phyloP scores from a whole-genome alignment of 129 eudicot species.

The Ambrosia artemisiifolia region DNA sequence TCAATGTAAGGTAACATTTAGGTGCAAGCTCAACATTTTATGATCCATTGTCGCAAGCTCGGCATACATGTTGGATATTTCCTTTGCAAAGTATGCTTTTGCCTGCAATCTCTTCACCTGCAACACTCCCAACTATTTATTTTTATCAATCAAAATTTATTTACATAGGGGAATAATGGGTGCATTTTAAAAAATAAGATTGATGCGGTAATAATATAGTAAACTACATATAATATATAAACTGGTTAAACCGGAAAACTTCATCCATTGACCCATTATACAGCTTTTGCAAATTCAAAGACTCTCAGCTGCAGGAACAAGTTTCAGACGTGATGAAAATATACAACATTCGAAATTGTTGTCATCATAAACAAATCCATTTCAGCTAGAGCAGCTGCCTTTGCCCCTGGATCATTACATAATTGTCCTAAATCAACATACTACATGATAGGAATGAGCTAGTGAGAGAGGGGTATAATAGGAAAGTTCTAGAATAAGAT shows the following conservation, averaged over 20 bases:
- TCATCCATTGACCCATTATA: neutral
- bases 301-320: conserved; percentile 62
- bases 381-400: conserved; percentile 82
- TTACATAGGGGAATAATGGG: neutral
- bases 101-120: conserved; percentile 97
- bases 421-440: conserved; percentile 64
- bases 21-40: conserved; percentile 26
- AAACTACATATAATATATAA: neutral
- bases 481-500: too few relatives aligned
- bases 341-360: neutral
- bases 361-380: conserved; percentile 22
- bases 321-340: neutral
- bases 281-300: conserved; percentile 83
- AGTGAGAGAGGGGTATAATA: too few relatives aligned
- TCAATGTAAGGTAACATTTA: neutral
- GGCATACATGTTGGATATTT: conserved; percentile 73
- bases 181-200: too few relatives aligned
- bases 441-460: too few relatives aligned
- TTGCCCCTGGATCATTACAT: conserved; percentile 78
- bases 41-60: conserved; percentile 59
- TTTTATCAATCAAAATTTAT: neutral
- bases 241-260: neutral
- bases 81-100: conserved; percentile 73
- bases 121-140: neutral
- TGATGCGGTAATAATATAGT: neutral